Conservation (phyloP, 2,329 filamentous ascomycete species). For the Ceratocystis variospora region DNA sequence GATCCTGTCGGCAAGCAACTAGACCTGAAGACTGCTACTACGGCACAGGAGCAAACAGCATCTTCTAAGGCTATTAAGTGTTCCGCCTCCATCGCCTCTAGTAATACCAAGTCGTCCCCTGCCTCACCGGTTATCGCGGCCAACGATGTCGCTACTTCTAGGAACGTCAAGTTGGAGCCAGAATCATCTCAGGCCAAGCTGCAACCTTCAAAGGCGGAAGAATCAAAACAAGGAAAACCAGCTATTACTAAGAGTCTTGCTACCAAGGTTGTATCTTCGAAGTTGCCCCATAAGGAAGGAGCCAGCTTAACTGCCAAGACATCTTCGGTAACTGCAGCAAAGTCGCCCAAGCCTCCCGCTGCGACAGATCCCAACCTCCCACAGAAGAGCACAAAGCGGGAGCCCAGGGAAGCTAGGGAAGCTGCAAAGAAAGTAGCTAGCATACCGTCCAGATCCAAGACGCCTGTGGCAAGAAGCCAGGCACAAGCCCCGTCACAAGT, state of each 20-base stretch:
- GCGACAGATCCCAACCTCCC: neutral
- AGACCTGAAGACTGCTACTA: neutral
- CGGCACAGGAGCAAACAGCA: neutral
- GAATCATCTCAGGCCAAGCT: neutral
- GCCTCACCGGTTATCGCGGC: neutral
- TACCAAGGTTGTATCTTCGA: neutral
- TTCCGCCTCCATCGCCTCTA: neutral
- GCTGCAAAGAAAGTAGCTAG: neutral
- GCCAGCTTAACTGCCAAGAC: neutral
- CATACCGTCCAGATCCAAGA: constrained; percentile 14
- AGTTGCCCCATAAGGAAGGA: neutral
- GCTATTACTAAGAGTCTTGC: neutral
- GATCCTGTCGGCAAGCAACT: neutral
- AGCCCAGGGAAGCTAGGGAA: neutral
- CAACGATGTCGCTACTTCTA: neutral
- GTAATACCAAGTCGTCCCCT: no score
- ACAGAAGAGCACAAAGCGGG: neutral
- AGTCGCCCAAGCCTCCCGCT: neutral
- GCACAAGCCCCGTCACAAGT: constrained; percentile 24
- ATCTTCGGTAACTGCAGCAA: neutral
- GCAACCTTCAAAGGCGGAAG: neutral
- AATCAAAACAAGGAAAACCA: neutral
- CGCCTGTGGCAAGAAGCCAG: constrained; percentile 23
- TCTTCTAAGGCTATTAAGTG: neutral
- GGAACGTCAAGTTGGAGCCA: neutral